Evolutionary conservation across 306 rosid species (phyloP), one percentile per base, ranked within the genome.

Genomic region (Delonix regia): DNA sequence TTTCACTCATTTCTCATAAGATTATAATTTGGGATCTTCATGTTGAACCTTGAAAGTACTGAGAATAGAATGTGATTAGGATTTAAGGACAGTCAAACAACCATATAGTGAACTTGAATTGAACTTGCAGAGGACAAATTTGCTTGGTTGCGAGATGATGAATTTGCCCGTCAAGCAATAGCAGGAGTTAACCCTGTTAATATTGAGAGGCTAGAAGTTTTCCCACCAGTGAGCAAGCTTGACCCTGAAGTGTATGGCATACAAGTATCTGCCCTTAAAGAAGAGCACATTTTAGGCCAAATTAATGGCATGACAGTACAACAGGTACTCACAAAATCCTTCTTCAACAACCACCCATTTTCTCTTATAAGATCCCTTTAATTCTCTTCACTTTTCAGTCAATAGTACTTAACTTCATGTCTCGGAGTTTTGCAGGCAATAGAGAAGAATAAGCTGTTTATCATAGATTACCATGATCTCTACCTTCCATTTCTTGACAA

Each of bases 81-180:
- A 39, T 39, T 39, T 39, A 39, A 8, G 44, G 5, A 3, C 21
- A 49, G 2, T 4, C 6, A 33, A 15, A 8, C 5, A 63, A 18
- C 0, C 11, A 18, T 18, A 3, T 24, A 30, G 10, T 69, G 55
- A n/a, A n/a, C n/a, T n/a, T n/a, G n/a, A n/a, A n/a, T n/a, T n/a
- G n/a, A 10, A 72, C 42, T 36, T 85, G 86, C 84, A 94, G 99
- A 93, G 96, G 99, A 95, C 85, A 95, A 84, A 86, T 90, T 89
- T 60, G 91, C 93, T 0, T 95, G 99, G 99, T 56, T 92, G 75
- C 73, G 99, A 85, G 99, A 95, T 55, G 99, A 95, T 64, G 99
- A 95, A 89, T 95, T 95, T 75, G 99, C 80, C 18, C 94, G 99
- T 2, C 94, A 95, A 88, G 93, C 91, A 74, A 62, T 95, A 13